Evolutionary conservation across 2,329 filamentous ascomycete genomes (phyloP).

Genomic region (Xylariaceae sp.): DNA sequence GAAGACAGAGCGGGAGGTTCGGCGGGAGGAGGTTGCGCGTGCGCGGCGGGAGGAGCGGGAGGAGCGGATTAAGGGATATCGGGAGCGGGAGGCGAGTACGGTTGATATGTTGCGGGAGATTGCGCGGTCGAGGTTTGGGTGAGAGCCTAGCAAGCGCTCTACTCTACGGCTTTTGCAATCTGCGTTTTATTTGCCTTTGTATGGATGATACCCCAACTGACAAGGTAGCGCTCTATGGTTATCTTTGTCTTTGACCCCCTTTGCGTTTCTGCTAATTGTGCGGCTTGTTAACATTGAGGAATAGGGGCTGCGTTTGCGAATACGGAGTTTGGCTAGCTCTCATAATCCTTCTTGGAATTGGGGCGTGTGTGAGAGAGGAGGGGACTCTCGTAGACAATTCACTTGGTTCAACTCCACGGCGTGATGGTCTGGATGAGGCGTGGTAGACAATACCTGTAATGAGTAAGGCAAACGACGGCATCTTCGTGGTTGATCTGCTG

Average conservation of each 20-base stretch:
- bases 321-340: no score
- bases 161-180: not conserved
- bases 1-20: constrained; percentile 74
- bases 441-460: no score
- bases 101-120: constrained; percentile 75
- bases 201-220: not conserved
- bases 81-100: constrained; percentile 74
- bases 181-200: not conserved
- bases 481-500: no score
- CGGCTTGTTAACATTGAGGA: not conserved
- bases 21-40: constrained; percentile 73
- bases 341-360: no score
- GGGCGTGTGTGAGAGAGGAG: no score
- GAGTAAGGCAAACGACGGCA: no score
- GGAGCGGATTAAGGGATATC: constrained; percentile 63
- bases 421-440: no score
- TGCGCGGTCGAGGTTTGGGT: constrained; percentile 74
- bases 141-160: constrained; percentile 1
- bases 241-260: not conserved
- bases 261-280: not conserved
- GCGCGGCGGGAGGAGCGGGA: constrained; percentile 75
- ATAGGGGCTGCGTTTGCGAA: no score
- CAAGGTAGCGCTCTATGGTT: not conserved
- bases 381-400: no score
- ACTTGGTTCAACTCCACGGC: no score